Conservation (phyloP, 345 rosid species). For the Luvunga scandens region DNA sequence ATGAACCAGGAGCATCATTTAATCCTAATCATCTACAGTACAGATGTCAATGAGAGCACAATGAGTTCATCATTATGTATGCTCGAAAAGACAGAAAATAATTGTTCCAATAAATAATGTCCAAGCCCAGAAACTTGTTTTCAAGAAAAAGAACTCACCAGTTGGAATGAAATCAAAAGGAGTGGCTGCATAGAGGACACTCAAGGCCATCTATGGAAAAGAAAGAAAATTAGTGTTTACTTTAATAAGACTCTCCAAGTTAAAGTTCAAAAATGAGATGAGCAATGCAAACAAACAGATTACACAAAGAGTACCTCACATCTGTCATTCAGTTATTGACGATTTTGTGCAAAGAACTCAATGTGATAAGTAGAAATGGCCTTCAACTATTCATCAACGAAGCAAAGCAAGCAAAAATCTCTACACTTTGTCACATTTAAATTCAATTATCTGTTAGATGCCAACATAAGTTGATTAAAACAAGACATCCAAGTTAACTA, state of each 20-base stretch:
- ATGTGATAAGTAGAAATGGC: background rate
- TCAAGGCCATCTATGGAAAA: constrained; percentile 56
- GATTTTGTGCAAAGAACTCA: background rate
- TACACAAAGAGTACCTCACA: background rate
- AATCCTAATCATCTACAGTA: background rate
- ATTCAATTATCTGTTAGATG: background rate
- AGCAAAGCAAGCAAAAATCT: background rate
- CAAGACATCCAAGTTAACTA: background rate
- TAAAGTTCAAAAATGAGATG: background rate
- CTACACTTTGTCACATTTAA: background rate
- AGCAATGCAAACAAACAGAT: background rate
- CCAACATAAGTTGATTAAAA: background rate
- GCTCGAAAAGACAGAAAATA: background rate
- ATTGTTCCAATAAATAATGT: background rate
- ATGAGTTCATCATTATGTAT: background rate
- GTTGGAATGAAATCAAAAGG: constrained; percentile 72
- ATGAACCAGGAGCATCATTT: background rate
- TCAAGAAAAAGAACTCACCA: constrained; percentile 36
- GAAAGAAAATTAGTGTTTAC: background rate
- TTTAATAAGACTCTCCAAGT: background rate
- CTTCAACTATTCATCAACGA: background rate
- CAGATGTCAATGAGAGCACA: background rate
- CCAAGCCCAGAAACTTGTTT: background rate
- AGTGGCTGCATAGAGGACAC: constrained; percentile 57
- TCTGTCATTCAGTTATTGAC: background rate